These are phyloP conservation scores for Aspergillus ochraceus DNA, from an alignment of 2,329 filamentous ascomycete genomes.

Conservation along the genomic window DNA sequence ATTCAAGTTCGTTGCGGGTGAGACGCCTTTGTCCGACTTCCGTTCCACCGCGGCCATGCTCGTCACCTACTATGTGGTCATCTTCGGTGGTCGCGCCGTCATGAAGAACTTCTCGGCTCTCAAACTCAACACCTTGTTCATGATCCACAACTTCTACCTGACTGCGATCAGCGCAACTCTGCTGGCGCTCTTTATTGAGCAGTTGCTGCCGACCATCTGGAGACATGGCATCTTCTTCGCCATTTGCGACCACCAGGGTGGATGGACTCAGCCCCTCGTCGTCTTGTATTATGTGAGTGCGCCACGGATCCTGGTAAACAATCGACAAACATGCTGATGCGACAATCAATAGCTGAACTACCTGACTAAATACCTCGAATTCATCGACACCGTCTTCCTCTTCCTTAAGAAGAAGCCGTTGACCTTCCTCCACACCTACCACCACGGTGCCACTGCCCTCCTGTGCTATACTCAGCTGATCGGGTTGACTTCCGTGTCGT, in stretches of 20 bases:
- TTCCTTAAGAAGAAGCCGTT: conserved; percentile 99
- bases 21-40: conserved; percentile 87
- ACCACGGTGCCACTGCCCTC: conserved; percentile 93
- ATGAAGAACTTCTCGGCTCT: conserved; percentile 86
- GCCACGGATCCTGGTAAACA: not conserved
- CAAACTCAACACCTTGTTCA: conserved; percentile 85
- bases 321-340: conserved; percentile 38
- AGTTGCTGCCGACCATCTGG: conserved; percentile 79
- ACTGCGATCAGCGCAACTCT: conserved; percentile 80
- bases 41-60: conserved; percentile 79
- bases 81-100: conserved; percentile 86
- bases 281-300: conserved; percentile 90
- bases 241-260: conserved; percentile 75
- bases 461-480: conserved; percentile 98
- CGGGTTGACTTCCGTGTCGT: conserved; percentile 88
- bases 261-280: conserved; percentile 91
- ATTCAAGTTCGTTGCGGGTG: conserved; percentile 77
- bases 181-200: conserved; percentile 83
- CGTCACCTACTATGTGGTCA: conserved; percentile 85
- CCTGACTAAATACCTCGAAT: conserved; percentile 94
- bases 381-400: conserved; percentile 92
- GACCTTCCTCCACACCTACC: conserved; percentile 98
- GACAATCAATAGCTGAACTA: conserved; percentile 74
- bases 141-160: conserved; percentile 94
- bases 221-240: conserved; percentile 82